Base-by-base conservation (phyloP, 805 yeast genomes). In the Wickerhamomyces rabaulensis region DNA sequence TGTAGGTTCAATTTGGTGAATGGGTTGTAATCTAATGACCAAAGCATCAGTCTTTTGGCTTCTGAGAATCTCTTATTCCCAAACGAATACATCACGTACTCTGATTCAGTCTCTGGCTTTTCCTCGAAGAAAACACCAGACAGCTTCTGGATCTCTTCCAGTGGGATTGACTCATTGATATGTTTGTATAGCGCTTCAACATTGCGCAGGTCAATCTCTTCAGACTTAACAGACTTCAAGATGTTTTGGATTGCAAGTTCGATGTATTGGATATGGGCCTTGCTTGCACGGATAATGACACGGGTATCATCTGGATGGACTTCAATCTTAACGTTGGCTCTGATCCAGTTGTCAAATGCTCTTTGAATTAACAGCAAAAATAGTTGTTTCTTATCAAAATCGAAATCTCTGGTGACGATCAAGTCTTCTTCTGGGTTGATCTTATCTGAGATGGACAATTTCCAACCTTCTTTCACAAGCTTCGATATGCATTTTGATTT, bases 1-100 rank as follows among this genome's bases (percentile, higher is more conserved):
- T 52, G 51, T 19, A 49, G 19, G 16, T 41, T 43, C 8, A 45
- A 44, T 19, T 47, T 48, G 13, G 49, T 48, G 47, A 56, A 58
- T 13, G 57, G 58, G 40, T 56, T 57, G 16, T 53, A 53, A 15
- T 58, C 58, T 33, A 58, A 44, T 1, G 59, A 47, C 63, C 64
- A 58, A 2, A 58, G 41, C 9, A 57, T 51, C 27, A 60, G 31
- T 50, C 61, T 50, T 46, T 52, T 60, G 1, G 60, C 58, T 27
- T 51, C 52, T 7, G 47, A 27, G 40, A 58, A 51, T 45, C 49
- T 54, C 40, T 44, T 50, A 1, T 16, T 23, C 8, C 58, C 60
- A 2, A 57, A 38, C 3, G 61, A 43, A n/a, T 48, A 48, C 52
- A 58, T 52, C 4, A 33, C 33, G 33, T 54, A 56, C 13, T 47